Percentiles rank a stretch among this genome's conserved stretches.
Evolutionary conservation across 2,329 filamentous ascomycete species (phyloP).

Genomic region (Ceratocystis variospora): DNA sequence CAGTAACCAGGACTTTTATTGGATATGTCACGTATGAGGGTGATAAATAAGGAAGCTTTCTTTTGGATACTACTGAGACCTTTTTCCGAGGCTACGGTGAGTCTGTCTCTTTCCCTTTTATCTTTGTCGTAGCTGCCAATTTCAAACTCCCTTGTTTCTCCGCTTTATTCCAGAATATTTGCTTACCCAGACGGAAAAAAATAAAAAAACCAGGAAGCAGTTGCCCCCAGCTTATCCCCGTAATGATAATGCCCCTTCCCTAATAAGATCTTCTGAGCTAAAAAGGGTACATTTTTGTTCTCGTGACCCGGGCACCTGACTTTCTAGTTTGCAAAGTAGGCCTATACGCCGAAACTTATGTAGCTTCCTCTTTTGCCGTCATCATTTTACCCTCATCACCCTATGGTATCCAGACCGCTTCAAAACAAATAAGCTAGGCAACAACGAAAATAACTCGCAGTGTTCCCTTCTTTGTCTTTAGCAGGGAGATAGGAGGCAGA

Average conservation of each 20-base stretch:
- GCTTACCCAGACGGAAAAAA: neutral
- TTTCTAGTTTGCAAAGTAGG: neutral
- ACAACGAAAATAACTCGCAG: neutral
- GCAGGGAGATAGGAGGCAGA: neutral
- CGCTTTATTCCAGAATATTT: slow-evolving; percentile 5
- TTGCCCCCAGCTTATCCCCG: neutral
- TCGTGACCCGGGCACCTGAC: slow-evolving; percentile 8
- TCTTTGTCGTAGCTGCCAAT: neutral
- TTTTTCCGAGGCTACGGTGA: neutral
- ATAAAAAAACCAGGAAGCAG: neutral
- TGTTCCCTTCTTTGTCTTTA: neutral
- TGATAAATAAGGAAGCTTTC: neutral
- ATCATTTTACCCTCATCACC: no score
- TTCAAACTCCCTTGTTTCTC: neutral
- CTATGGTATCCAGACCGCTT: neutral
- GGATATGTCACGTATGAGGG: neutral
- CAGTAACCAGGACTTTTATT: neutral
- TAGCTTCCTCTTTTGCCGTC: neutral
- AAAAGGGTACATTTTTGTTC: neutral
- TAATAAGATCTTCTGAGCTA: neutral
- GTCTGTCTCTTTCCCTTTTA: neutral
- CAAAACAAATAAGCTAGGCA: neutral
- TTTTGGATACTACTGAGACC: no score
- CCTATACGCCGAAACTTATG: neutral
- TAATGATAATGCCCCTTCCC: neutral